These are phyloP conservation scores for Arxiozyma slooffiae DNA, from an alignment of 1,139 yeast genomes.

Conservation along the genomic window DNA sequence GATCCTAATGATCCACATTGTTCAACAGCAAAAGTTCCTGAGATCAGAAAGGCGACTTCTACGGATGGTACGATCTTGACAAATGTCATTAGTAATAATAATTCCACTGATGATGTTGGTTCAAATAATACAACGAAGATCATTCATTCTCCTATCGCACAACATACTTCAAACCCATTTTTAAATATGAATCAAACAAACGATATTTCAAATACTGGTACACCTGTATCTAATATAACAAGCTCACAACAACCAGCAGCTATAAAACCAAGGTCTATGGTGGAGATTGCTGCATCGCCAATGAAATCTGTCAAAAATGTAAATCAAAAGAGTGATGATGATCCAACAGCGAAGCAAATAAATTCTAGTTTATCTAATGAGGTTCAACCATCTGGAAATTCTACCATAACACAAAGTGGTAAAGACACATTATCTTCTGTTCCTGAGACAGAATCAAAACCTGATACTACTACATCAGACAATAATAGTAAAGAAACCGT, in stretches of 20 bases:
- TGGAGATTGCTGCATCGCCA: constrained; percentile 24
- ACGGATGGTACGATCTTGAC: constrained; percentile 4
- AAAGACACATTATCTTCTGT: constrained; percentile 1
- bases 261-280: constrained; percentile 21
- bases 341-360: neutral
- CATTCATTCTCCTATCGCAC: neutral
- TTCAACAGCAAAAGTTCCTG: constrained; percentile 17
- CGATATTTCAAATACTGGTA: neutral
- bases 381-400: neutral
- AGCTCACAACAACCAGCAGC: neutral
- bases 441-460: neutral
- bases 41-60: constrained; percentile 16
- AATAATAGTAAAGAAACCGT: neutral
- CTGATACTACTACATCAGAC: neutral
- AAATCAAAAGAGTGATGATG: neutral
- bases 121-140: neutral
- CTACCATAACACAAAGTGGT: neutral
- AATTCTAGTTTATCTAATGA: neutral
- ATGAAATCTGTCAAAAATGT: constrained; percentile 1
- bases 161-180: constrained; percentile 1
- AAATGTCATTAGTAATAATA: constrained; percentile 1
- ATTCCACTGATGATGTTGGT: constrained; percentile 4
- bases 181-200: neutral
- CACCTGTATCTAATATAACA: neutral
- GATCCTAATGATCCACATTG: constrained; percentile 17